A percentile compares a stretch with the other conserved stretches of the same genome.
Conservation (phyloP, 2,329 filamentous ascomycete genomes). For the Fusarium subglutinans region DNA sequence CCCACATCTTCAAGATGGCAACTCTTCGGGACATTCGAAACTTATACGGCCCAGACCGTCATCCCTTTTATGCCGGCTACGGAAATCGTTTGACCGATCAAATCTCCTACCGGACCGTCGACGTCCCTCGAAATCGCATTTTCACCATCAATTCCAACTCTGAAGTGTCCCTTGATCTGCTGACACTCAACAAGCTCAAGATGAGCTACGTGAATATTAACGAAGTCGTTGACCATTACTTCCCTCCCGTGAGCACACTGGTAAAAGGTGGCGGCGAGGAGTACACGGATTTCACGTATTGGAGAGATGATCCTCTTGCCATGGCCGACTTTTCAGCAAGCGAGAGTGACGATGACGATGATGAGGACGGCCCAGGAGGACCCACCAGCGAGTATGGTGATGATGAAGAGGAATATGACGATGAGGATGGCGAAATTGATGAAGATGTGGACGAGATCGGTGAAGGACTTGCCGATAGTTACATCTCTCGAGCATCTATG, state of each 20-base stretch:
- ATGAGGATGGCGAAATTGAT: constrained; percentile 53
- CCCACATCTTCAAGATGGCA: constrained; percentile 99
- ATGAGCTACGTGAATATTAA: constrained; percentile 97
- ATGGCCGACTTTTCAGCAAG: constrained; percentile 89
- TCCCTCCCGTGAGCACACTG: constrained; percentile 87
- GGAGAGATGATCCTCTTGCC: constrained; percentile 85
- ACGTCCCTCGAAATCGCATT: constrained; percentile 92
- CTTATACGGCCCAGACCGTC: constrained; percentile 79
- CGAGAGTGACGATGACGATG: constrained; percentile 68
- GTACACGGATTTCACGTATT: constrained; percentile 97
- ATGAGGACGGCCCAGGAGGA: constrained; percentile 64
- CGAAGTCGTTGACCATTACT: constrained; percentile 98
- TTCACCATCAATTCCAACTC: constrained; percentile 99
- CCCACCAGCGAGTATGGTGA: constrained; percentile 57
- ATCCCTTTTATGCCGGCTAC: constrained; percentile 96
- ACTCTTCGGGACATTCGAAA: constrained; percentile 93
- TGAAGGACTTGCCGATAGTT: constrained; percentile 42
- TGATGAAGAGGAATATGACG: constrained; percentile 55
- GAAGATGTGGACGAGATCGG: constrained; percentile 54
- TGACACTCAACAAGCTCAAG: constrained; percentile 93
- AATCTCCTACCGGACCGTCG: constrained; percentile 93
- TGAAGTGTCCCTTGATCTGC: constrained; percentile 89
- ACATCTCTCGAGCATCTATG: constrained; percentile 44
- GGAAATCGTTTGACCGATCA: constrained; percentile 97
- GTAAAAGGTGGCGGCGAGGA: constrained; percentile 91